A percentile compares a stretch with the other conserved stretches of the same genome.
Evolutionary conservation across 352 stramenopile species (phyloP).

Genomic region (Sclerospora graminicola): DNA sequence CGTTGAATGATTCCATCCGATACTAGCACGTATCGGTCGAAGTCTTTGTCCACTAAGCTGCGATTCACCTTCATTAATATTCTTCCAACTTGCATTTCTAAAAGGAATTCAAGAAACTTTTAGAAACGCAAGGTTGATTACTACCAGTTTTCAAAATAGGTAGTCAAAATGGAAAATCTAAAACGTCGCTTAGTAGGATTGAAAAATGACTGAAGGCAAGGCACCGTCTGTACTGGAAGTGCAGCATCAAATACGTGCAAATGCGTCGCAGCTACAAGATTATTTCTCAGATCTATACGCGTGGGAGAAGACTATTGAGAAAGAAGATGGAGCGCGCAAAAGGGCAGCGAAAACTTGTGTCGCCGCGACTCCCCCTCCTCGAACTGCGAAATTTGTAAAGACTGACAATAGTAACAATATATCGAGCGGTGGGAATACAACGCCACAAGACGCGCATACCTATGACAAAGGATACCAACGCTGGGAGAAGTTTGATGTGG

Average conservation of each 20-base stretch:
- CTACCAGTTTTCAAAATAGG: too few relatives aligned
- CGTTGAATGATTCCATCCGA: constrained; percentile 21
- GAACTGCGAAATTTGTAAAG: constrained; percentile 5
- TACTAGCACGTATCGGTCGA: constrained; percentile 66
- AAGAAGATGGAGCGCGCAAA: constrained; percentile 37
- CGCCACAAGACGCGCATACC: constrained; percentile 59
- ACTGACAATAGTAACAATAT: neutral
- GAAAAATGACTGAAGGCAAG: too few relatives aligned
- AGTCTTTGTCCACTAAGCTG: constrained; percentile 62
- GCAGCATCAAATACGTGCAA: constrained; percentile 76
- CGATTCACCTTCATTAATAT: constrained; percentile 53
- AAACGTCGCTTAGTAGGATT: too few relatives aligned
- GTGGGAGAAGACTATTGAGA: constrained; percentile 65
- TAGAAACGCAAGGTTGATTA: too few relatives aligned
- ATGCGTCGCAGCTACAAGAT: constrained; percentile 65
- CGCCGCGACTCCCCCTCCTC: constrained; percentile 11
- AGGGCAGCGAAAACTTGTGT: constrained; percentile 3
- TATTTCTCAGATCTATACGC: constrained; percentile 68
- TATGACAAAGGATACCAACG: constrained; percentile 88
- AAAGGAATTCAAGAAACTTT: too few relatives aligned
- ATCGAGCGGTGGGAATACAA: constrained; percentile 9
- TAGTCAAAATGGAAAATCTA: too few relatives aligned
- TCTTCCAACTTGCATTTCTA: too few relatives aligned
- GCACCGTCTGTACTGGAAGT: too few relatives aligned
- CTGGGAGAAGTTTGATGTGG: constrained; percentile 86